Base-by-base conservation (phyloP, 148 eudicot species). In the Cornus florida region DNA sequence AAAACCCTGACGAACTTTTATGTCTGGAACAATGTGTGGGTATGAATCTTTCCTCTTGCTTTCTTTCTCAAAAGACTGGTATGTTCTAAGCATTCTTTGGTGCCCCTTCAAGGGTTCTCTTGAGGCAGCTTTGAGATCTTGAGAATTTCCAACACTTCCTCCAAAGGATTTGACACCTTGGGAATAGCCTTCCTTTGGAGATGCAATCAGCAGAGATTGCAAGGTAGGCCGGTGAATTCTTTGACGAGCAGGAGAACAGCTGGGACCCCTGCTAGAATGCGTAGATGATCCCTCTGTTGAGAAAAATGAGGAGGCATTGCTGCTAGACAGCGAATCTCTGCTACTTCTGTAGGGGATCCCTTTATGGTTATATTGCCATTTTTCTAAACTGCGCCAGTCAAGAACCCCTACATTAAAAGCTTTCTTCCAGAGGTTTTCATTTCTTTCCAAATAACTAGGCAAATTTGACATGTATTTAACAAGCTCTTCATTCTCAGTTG, bases 341-440 rank as follows among this genome's bases (percentile, higher is more conserved):
- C 71, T 78, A 69, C 78, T 74, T 59, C 62, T 84, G 22, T 69
- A 28, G 22, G 79, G 80, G 77, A 71, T 70, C 65, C 73, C 85
- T 32, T 77, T 79, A 70, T 88, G 81, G 60, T 82, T 77, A 78
- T 82, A 71, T 71, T 80, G 91, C 98, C 98, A 93, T 72, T 93
- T 93, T 71, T 95, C 93, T 76, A 93, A 78, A 23, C 79, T 86
- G 31, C 86, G 79, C 91, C 94, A 93, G 79, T 95, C 93, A 62
- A 95, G 92, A 72, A 95, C 98, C 76, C 98, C 98, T 77, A 95
- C 80, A 80, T 76, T 92, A 73, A 92, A 86, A 66, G 93, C 83
- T 83, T 89, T 94, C 68, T 92, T 97, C 78, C 82, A 83, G 50
- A 48, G 79, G 41, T 81, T 84, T 74, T 86, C 85, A 56, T 91